Evolutionary conservation across 2,329 filamentous ascomycete genomes (phyloP).

Genomic region (Ilyonectria destructans): DNA sequence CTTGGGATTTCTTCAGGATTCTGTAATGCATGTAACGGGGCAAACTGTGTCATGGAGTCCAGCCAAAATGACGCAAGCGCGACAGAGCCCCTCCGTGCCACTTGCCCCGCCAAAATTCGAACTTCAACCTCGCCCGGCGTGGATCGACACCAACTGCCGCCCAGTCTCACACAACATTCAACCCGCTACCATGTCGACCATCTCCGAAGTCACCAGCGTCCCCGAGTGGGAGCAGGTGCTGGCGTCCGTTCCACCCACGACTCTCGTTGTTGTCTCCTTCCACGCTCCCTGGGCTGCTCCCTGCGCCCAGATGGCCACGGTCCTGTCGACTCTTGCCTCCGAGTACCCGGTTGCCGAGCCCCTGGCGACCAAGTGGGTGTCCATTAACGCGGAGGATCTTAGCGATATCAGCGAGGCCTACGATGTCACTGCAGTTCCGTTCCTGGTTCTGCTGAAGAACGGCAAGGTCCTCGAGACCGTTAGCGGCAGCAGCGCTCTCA

Average conservation of each 20-base stretch:
- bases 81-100: constrained; percentile 39
- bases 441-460: constrained; percentile 86
- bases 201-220: constrained; percentile 84
- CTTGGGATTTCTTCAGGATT: constrained; percentile 16
- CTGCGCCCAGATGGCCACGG: constrained; percentile 92
- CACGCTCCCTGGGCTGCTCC: constrained; percentile 97
- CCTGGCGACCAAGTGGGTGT: constrained; percentile 84
- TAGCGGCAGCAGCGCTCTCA: constrained; percentile 90
- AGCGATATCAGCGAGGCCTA: constrained; percentile 93
- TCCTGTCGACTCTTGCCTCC: constrained; percentile 87
- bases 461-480: constrained; percentile 86
- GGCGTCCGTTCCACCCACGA: constrained; percentile 75
- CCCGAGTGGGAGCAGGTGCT: constrained; percentile 81
- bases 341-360: constrained; percentile 83
- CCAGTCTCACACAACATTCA: constrained; percentile 25
- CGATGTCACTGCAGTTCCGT: constrained; percentile 95
- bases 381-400: constrained; percentile 94
- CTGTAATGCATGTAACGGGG: constrained; percentile 33
- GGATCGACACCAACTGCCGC: constrained; percentile 34
- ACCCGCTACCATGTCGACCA: constrained; percentile 75
- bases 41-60: constrained; percentile 17
- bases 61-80: constrained; percentile 50
- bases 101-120: constrained; percentile 49
- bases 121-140: constrained; percentile 37
- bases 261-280: constrained; percentile 91